These are phyloP conservation scores for Golubevia sp. DNA, from an alignment of 1,284 basidiomycete genomes.

Conservation along the genomic window DNA sequence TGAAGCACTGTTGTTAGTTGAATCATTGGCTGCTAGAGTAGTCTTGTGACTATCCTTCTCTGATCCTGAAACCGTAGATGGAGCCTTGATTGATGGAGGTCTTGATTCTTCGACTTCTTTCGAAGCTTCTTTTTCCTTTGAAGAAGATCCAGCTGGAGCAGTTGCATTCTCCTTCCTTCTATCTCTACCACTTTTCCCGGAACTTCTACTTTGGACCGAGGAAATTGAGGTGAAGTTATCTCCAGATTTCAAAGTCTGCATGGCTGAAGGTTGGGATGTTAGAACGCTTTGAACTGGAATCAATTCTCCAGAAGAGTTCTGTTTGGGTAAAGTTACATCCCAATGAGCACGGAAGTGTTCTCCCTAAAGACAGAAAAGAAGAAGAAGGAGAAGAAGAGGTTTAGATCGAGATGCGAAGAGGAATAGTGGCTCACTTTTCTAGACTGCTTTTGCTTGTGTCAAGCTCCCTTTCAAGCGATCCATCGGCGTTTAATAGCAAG, in stretches of 20 bases:
- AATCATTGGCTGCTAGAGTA: background rate
- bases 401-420: no score
- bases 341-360: slow-evolving; percentile 58
- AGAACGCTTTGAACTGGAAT: slow-evolving; percentile 14
- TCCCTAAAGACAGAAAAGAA: slow-evolving; percentile 14
- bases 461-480: no score
- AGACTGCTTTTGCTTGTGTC: no score
- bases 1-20: background rate
- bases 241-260: no score
- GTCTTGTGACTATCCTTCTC: background rate
- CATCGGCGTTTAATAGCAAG: no score
- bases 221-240: background rate
- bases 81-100: background rate
- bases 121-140: background rate
- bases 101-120: background rate
- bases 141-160: background rate
- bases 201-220: background rate
- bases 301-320: slow-evolving; percentile 26
- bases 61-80: background rate
- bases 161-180: background rate
- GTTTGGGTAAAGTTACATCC: slow-evolving; percentile 36
- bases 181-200: background rate
- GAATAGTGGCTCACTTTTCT: no score
- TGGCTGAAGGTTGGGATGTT: background rate
- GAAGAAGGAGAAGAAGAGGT: no score